phyloP scores from a whole-genome alignment of 2,329 filamentous ascomycete genomes.

The Capronia americana region DNA sequence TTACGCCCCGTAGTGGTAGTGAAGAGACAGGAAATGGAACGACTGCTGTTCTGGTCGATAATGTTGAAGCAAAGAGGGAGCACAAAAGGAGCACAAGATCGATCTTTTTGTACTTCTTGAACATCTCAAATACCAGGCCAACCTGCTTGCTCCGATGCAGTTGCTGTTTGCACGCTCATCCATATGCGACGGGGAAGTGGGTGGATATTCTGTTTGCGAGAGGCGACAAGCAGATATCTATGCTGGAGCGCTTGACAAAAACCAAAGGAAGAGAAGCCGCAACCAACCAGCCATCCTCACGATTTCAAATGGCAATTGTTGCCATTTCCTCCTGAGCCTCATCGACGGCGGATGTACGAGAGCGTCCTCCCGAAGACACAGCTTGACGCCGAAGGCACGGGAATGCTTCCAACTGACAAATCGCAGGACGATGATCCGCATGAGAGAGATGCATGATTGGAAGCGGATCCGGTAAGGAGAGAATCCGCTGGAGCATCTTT shows the following conservation, averaged over 20 bases:
- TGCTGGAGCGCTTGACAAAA: constrained; percentile 2
- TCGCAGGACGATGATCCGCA: neutral
- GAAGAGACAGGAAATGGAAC: neutral
- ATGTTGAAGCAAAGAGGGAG: constrained; percentile 14
- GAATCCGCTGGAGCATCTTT: neutral
- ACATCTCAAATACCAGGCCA: neutral
- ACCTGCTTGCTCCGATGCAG: neutral
- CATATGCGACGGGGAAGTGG: constrained; percentile 8
- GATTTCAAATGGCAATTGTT: constrained; percentile 2
- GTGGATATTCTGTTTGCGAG: neutral
- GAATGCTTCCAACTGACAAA: constrained; percentile 15
- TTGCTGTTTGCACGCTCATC: neutral
- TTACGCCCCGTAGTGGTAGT: neutral
- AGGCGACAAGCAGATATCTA: constrained; percentile 1
- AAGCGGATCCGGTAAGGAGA: constrained; percentile 3
- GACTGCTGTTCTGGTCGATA: neutral
- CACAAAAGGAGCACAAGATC: constrained; percentile 26
- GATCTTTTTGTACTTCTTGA: constrained; percentile 33
- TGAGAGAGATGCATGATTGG: neutral
- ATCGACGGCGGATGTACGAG: neutral
- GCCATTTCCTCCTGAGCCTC: neutral
- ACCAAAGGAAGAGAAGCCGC: neutral
- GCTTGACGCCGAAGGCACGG: neutral
- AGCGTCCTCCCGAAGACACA: neutral
- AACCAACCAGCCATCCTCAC: constrained; percentile 1